Base-by-base conservation (phyloP, 2,329 filamentous ascomycete genomes). In the Sordariomycetes sp. region DNA sequence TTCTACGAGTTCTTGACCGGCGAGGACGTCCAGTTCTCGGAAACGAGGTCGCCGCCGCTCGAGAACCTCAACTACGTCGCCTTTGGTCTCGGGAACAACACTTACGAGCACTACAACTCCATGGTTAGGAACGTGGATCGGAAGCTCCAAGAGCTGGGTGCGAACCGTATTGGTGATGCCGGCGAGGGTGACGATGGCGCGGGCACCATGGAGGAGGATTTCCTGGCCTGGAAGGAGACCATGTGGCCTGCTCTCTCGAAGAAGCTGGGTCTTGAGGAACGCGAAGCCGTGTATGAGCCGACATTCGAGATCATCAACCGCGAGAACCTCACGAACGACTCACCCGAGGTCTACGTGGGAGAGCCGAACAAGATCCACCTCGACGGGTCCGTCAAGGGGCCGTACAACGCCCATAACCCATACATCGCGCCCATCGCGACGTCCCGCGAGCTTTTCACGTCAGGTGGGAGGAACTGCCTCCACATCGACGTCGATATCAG, bases 181-280 rank as follows among this genome's bases (percentile, higher is more conserved):
- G 94, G 95, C 65, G 93, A 97, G 76, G 94, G 94, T 67, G 94
- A 99, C 67, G 94, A 99, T 70, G 94, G 95, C 63, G 92, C 94
- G 63, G 94, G 95, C 61, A 99, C 94, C 59, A 99, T 99, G 95
- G 94, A 99, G 76, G 95, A 99, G 76, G 95, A 99, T 68, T 99
- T 97, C 73, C 76, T 99, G 67, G 90, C 93, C 64, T 99, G 94
- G 94, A 99, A 99, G 77, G 94, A 99, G 68, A 92, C 92, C 61
- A 99, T 99, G 94, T 99, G 95, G 94, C 78, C 82, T 66, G 89
- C 88, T 60, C 79, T 99, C 57, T 80, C 88, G 25, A 82, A 89
- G 63, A 85, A 89, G 69, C 90, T 99, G 87, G 83, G 83, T 58
- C 77, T 99, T 59, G 89, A 97, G 73, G 94, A 99, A 75, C 91